Evolutionary conservation across 2,329 filamentous ascomycete genomes (phyloP).

Genomic region (Decorospora gaudefroyi): DNA sequence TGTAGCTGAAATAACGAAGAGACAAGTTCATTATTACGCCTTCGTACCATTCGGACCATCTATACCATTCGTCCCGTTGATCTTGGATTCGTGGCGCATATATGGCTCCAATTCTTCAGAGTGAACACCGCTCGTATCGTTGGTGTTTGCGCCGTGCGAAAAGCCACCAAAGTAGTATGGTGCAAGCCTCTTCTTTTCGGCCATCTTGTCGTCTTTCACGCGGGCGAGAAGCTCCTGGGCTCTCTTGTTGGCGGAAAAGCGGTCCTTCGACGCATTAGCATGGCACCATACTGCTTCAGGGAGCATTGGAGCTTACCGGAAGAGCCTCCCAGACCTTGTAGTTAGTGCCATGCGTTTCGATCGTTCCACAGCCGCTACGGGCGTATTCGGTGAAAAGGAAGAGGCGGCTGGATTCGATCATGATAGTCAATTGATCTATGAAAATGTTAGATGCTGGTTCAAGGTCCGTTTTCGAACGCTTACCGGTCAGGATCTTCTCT

Average conservation of each 20-base stretch:
- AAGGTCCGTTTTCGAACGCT: not conserved
- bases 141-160: slow-evolving; percentile 39
- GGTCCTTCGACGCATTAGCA: slow-evolving; percentile 30
- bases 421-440: slow-evolving; percentile 47
- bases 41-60: slow-evolving; percentile 14
- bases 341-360: slow-evolving; percentile 44
- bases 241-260: slow-evolving; percentile 44
- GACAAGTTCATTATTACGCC: not conserved
- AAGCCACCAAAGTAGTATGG: slow-evolving; percentile 45
- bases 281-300: not conserved
- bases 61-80: slow-evolving; percentile 18
- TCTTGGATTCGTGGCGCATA: slow-evolving; percentile 16
- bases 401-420: slow-evolving; percentile 47
- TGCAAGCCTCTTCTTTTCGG: slow-evolving; percentile 42
- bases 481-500: slow-evolving; percentile 50
- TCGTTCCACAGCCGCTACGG: slow-evolving; percentile 41
- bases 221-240: slow-evolving; percentile 42
- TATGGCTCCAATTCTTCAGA: slow-evolving; percentile 34
- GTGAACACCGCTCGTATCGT: slow-evolving; percentile 36
- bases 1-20: not conserved
- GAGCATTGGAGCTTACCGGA: slow-evolving; percentile 27
- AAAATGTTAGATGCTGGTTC: slow-evolving; percentile 1
- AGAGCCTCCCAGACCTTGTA: slow-evolving; percentile 48
- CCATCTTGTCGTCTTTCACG: slow-evolving; percentile 37
- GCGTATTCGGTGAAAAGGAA: slow-evolving; percentile 49